Percentiles rank a stretch among this genome's conserved stretches.
Evolutionary conservation across 805 yeast genomes (phyloP).

Genomic region (Danielia reshetovae): DNA sequence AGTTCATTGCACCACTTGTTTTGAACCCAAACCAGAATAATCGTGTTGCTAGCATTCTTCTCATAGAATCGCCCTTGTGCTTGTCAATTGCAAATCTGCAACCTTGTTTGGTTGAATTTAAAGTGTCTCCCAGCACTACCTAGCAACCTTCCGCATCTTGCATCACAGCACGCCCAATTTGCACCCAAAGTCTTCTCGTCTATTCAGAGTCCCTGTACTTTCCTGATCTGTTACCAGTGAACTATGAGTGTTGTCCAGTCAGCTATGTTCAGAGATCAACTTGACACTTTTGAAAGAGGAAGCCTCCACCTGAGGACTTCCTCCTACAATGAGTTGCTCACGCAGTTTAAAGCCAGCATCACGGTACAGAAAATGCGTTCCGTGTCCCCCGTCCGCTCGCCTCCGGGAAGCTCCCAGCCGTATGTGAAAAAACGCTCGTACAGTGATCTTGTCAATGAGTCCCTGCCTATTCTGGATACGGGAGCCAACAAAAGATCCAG

Average conservation of each 20-base stretch:
- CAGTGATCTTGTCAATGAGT: conserved; percentile 20
- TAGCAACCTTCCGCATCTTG: too few species aligned
- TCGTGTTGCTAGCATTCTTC: too few species aligned
- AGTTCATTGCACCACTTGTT: too few species aligned
- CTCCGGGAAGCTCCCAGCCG: conserved; percentile 2
- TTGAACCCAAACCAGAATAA: too few species aligned
- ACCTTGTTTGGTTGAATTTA: too few species aligned
- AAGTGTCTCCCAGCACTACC: too few species aligned
- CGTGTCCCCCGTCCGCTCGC: conserved; percentile 6
- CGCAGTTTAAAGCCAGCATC: conserved; percentile 21
- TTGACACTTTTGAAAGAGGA: conserved; percentile 24
- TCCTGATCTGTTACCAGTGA: too few species aligned
- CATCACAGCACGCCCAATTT: neutral
- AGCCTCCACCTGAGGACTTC: conserved; percentile 27
- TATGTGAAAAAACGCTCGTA: conserved; percentile 25
- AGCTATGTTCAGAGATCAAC: conserved; percentile 29
- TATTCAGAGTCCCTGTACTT: too few species aligned
- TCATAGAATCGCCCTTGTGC: too few species aligned
- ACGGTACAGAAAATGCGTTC: conserved; percentile 10
- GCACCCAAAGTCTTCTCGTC: too few species aligned
- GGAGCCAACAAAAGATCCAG: conserved; percentile 5
- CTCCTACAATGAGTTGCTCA: conserved; percentile 32
- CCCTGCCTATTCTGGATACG: neutral
- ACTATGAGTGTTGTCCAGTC: conserved; percentile 31
- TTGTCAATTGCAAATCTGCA: too few species aligned